Base-by-base conservation (phyloP, 352 stramenopile species). In the Globisporangium splendens region DNA sequence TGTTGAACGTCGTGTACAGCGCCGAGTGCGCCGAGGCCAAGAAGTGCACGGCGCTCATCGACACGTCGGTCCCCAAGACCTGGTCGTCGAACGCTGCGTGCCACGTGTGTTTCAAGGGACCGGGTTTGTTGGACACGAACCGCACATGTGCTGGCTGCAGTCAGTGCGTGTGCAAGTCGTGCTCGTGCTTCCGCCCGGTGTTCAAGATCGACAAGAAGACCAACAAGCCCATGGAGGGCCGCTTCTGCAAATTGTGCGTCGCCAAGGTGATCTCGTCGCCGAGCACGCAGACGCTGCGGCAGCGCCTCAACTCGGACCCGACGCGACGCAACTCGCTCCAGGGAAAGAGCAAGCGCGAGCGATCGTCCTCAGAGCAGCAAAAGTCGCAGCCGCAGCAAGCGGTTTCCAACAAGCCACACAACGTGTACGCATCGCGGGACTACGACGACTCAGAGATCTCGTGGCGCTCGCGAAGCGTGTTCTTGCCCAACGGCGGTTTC, bases 151-250 rank as follows among this genome's bases (percentile, higher is more conserved):
- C 67, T 33, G 70, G 63, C 1, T 81, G 72, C 35, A 66, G 66
- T 12, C 46, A 83, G 68, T 74, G 53, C 39, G 64, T 72, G 11
- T 83, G 73, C 56, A 73, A 71, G 59, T 56, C 65, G 20, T 83
- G 73, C 56, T 54, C 52, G 38, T 48, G 21, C 33, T 50, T 51
- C n/a, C 59, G 24, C 3, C 42, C 52, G 6, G 43, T 65, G 17
- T 65, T 65, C 46, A 55, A 62, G 17, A 44, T 61, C 21, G 59
- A 65, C 33, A 31, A 43, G 21, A 54, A 50, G 38, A 65, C 51
- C 7, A 39, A n/a, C 20, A 35, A 48, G 49, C 57, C 57, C 11
- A 38, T 52, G 41, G 49, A 63, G 12, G 49, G 35, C 3, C 50
- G 57, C 41, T 63, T 63, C 21, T 63, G 57, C 41, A 63, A 63